Percentiles rank a stretch among this genome's conserved stretches.
Conservation (phyloP, 2,329 filamentous ascomycete genomes). For the Chrysoporthe puriensis region DNA sequence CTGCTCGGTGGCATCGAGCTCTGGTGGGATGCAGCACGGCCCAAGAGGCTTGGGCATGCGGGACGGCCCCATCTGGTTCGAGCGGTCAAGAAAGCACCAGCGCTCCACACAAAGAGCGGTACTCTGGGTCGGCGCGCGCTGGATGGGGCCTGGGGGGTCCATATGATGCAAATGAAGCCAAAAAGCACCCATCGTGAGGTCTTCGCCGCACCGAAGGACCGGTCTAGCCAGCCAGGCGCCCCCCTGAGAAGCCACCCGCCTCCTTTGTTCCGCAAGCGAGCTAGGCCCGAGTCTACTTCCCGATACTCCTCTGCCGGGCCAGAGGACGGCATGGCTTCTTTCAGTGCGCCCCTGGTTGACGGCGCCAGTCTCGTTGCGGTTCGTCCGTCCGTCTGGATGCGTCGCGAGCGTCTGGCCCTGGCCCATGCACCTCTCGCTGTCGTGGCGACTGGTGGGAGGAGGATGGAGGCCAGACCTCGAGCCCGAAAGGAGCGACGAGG, state of each 20-base stretch:
- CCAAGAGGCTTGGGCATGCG: too few species aligned
- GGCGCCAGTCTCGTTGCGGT: slow-evolving; percentile 6
- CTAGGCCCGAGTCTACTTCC: neutral
- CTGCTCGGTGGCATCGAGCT: too few species aligned
- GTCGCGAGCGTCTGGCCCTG: neutral
- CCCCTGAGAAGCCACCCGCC: slow-evolving; percentile 18
- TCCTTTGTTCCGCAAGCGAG: slow-evolving; percentile 16
- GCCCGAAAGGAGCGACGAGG: too few species aligned
- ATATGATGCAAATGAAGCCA: slow-evolving; percentile 27
- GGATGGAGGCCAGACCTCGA: neutral
- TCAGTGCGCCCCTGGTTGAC: neutral
- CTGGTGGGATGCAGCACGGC: too few species aligned
- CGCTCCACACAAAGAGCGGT: too few species aligned
- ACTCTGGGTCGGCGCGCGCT: too few species aligned
- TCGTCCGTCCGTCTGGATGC: slow-evolving; percentile 2
- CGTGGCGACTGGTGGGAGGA: slow-evolving; percentile 2
- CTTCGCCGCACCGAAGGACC: slow-evolving; percentile 18
- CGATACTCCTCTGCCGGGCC: neutral
- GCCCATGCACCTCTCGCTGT: slow-evolving; percentile 7
- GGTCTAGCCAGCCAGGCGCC: slow-evolving; percentile 16
- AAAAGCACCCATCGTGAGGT: slow-evolving; percentile 24
- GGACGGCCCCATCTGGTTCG: too few species aligned
- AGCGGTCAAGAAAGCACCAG: too few species aligned
- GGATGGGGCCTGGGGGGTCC: neutral
- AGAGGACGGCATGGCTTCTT: neutral